Conservation (phyloP, 306 rosid genomes). For the Sphenostylis stenocarpa region DNA sequence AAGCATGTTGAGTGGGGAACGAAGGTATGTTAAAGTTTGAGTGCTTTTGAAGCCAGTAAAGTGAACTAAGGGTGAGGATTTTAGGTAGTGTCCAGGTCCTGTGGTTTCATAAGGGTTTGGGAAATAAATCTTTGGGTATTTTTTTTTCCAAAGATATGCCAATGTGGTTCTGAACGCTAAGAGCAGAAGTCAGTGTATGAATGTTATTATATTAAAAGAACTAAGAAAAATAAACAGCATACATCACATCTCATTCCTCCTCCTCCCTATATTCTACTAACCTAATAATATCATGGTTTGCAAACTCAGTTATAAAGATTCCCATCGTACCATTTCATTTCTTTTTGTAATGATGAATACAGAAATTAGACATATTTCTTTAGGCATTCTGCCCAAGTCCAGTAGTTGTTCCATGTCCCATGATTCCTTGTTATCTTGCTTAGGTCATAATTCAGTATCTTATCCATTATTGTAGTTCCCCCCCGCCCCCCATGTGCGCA, state of each 20-base stretch:
- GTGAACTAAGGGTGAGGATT: neutral
- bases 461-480: neutral
- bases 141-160: neutral
- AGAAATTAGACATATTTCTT: neutral
- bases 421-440: neutral
- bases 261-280: neutral
- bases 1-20: slow-evolving; percentile 80
- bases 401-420: neutral
- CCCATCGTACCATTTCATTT: neutral
- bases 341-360: neutral
- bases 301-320: neutral
- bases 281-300: neutral
- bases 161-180: slow-evolving; percentile 13
- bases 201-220: neutral
- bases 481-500: neutral
- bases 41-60: slow-evolving; percentile 4
- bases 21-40: slow-evolving; percentile 58
- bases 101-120: neutral
- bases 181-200: neutral
- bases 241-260: neutral
- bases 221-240: neutral
- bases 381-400: neutral
- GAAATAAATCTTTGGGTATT: neutral
- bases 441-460: neutral
- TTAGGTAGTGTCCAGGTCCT: neutral